A percentile compares a stretch with the other conserved stretches of the same genome.
Conservation (phyloP, 345 rosid genomes). For the Lepidium aucheri region DNA sequence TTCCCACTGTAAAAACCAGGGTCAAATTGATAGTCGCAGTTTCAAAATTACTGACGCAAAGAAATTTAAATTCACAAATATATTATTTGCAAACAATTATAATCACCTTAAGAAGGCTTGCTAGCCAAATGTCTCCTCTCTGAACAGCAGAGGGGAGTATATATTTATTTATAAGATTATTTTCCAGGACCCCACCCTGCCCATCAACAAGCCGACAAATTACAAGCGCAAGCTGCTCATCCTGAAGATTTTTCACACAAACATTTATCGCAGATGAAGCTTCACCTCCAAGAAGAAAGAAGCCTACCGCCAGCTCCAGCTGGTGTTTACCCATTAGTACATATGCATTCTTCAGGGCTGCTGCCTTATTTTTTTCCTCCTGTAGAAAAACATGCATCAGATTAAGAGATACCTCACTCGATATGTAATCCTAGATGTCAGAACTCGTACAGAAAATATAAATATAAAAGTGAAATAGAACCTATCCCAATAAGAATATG, state of each 20-base stretch:
- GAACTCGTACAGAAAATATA: not conserved
- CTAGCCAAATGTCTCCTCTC: constrained; percentile 76
- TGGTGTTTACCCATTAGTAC: constrained; percentile 94
- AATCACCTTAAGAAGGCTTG: constrained; percentile 74
- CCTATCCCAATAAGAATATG: constrained; percentile 10
- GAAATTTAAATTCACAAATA: not conserved
- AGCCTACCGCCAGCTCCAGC: constrained; percentile 77
- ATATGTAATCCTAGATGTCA: not conserved
- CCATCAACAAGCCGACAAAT: constrained; percentile 86
- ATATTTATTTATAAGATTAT: constrained; percentile 48
- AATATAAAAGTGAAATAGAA: not conserved
- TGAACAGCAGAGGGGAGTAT: constrained; percentile 69
- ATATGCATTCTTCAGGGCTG: constrained; percentile 92
- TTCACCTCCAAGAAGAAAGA: constrained; percentile 95
- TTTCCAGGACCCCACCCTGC: constrained; percentile 62
- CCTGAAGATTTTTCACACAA: constrained; percentile 79
- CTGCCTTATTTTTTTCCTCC: constrained; percentile 93
- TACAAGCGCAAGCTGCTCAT: constrained; percentile 88
- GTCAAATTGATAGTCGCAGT: constrained; percentile 8
- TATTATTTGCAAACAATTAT: constrained; percentile 19
- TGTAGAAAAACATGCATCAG: constrained; percentile 21
- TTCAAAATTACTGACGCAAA: not conserved
- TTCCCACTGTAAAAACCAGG: constrained; percentile 70
- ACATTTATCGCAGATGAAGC: constrained; percentile 74
- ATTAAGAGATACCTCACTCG: constrained; percentile 12